Conservation (phyloP, 345 rosid genomes). For the Melaleuca alternifolia region DNA sequence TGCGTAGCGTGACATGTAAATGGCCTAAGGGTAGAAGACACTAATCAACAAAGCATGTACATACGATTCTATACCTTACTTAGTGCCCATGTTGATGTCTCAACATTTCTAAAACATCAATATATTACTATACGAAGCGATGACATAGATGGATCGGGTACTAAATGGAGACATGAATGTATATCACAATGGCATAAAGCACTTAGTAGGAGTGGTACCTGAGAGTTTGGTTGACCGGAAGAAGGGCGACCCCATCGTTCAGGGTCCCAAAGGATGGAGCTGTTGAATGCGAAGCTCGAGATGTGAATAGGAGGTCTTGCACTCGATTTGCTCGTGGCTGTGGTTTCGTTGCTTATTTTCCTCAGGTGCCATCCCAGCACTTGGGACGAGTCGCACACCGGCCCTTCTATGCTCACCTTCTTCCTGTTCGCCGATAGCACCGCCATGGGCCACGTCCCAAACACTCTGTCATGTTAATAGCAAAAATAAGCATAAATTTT, state of each 20-base stretch:
- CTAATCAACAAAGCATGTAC: neutral
- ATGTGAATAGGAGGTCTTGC: conserved; percentile 40
- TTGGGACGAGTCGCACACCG: conserved; percentile 70
- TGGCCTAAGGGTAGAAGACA: neutral
- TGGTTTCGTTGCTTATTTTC: conserved; percentile 36
- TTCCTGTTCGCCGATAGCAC: conserved; percentile 47
- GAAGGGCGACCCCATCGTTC: conserved; percentile 57
- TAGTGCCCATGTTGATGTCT: neutral
- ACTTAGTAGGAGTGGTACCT: conserved; percentile 19
- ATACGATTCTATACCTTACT: neutral
- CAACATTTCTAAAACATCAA: neutral
- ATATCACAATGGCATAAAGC: neutral
- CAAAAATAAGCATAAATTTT: neutral
- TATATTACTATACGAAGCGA: neutral
- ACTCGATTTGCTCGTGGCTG: neutral
- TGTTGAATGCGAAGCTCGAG: conserved; percentile 49
- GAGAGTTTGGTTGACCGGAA: conserved; percentile 47
- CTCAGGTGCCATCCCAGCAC: conserved; percentile 84
- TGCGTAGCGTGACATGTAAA: neutral
- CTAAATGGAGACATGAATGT: no score
- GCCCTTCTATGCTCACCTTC: conserved; percentile 68
- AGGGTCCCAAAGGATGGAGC: conserved; percentile 46
- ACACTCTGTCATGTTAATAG: conserved; percentile 35
- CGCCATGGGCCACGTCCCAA: conserved; percentile 93
- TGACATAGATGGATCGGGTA: neutral